These are phyloP conservation scores for Meyerozyma athensensis DNA, from an alignment of 1,139 yeast species.

Conservation along the genomic window DNA sequence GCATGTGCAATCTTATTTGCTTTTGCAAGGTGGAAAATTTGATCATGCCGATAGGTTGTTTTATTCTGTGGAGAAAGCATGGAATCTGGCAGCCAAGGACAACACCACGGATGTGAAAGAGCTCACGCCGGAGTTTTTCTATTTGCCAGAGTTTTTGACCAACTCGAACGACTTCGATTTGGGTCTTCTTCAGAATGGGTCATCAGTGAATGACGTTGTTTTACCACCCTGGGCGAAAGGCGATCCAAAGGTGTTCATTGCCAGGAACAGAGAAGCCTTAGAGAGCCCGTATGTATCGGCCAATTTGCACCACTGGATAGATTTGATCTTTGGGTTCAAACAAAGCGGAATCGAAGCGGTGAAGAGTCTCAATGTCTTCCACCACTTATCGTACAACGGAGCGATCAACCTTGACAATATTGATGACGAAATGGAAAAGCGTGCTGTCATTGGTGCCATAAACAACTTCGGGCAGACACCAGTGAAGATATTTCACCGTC, in stretches of 20 bases:
- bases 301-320: constrained; percentile 77
- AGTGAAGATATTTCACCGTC: constrained; percentile 54
- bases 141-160: constrained; percentile 66
- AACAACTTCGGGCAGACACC: constrained; percentile 94
- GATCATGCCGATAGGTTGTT: constrained; percentile 84
- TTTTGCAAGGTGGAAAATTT: constrained; percentile 80
- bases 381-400: constrained; percentile 77
- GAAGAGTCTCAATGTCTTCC: constrained; percentile 66
- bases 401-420: constrained; percentile 72
- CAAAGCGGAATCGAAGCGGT: constrained; percentile 71
- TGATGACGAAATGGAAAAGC: constrained; percentile 64
- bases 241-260: constrained; percentile 67
- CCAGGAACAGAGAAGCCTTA: constrained; percentile 72
- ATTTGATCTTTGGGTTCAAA: constrained; percentile 71
- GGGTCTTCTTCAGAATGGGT: constrained; percentile 64
- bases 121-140: constrained; percentile 78
- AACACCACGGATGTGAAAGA: constrained; percentile 86
- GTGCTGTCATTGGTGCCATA: constrained; percentile 75
- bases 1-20: constrained; percentile 68
- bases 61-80: constrained; percentile 65
- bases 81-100: constrained; percentile 74
- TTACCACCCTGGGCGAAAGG: constrained; percentile 81
- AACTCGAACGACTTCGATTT: constrained; percentile 64
- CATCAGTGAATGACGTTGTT: constrained; percentile 51
- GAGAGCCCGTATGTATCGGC: constrained; percentile 77